Conservation (phyloP, 225 moss, liverwort and hornwort species). For the Sphagnum tenellum region DNA sequence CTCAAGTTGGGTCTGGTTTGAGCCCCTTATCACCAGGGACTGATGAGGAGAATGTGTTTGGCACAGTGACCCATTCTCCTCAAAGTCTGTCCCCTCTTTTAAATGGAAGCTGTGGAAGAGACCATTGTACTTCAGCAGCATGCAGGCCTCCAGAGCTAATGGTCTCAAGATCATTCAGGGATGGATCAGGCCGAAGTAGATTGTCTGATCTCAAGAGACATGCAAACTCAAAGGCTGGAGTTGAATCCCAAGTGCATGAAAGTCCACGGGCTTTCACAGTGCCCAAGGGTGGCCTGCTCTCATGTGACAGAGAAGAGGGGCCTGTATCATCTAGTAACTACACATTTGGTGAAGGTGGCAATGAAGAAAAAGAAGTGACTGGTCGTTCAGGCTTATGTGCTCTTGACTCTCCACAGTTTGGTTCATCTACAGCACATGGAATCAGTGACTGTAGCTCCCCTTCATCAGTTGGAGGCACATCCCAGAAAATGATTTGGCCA, state of each 20-base stretch:
- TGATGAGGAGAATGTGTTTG: not conserved
- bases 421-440: constrained; percentile 62
- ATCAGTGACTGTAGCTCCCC: constrained; percentile 81
- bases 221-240: constrained; percentile 17
- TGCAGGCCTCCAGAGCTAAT: constrained; percentile 17
- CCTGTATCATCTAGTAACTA: constrained; percentile 20
- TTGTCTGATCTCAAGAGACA: constrained; percentile 20
- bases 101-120: no score
- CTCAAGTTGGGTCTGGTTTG: constrained; percentile 12
- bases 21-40: constrained; percentile 20
- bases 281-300: constrained; percentile 28
- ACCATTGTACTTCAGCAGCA: not conserved
- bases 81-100: no score
- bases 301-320: constrained; percentile 18
- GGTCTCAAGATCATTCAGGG: constrained; percentile 6
- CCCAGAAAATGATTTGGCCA: constrained; percentile 29
- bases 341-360: constrained; percentile 26
- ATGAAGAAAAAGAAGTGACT: constrained; percentile 27
- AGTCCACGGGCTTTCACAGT: constrained; percentile 48
- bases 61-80: no score
- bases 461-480: constrained; percentile 59
- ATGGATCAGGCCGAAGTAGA: constrained; percentile 17
- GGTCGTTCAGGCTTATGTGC: constrained; percentile 34
- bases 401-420: constrained; percentile 53
- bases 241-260: constrained; percentile 47